A percentile compares a stretch with the other conserved stretches of the same genome.
These are phyloP conservation scores for Candida albicans DNA, from an alignment of 1,139 yeast genomes.

Conservation along the genomic window DNA sequence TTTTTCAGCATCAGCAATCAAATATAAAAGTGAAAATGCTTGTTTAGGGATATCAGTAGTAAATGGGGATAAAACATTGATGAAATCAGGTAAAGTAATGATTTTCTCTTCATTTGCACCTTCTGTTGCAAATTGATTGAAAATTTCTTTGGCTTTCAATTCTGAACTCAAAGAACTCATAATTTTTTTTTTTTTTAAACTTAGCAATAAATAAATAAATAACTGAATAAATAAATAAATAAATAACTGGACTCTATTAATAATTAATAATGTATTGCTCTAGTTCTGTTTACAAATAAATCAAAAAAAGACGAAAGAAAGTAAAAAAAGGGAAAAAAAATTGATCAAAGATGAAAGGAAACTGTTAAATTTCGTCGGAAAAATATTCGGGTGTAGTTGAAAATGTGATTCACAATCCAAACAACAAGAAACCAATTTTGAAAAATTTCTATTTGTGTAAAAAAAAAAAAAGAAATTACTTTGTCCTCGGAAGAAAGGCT, in stretches of 20 bases:
- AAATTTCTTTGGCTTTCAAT: constrained; percentile 39
- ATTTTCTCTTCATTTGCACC: constrained; percentile 23
- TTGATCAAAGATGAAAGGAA: no score
- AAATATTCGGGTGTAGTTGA: no score
- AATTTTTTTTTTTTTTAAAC: neutral
- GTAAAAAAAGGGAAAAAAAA: no score
- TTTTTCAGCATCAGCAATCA: constrained; percentile 60
- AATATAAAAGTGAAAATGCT: constrained; percentile 52
- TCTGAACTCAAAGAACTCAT: constrained; percentile 18
- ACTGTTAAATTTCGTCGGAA: no score
- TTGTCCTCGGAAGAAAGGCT: no score
- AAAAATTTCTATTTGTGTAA: no score
- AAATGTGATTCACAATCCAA: no score
- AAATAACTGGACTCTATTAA: neutral
- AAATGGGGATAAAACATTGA: constrained; percentile 44
- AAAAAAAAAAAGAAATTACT: no score
- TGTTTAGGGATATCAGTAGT: constrained; percentile 42
- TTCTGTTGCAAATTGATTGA: constrained; percentile 39
- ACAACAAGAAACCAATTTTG: no score
- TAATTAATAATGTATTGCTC: neutral
- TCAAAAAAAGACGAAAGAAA: no score
- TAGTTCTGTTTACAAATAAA: no score
- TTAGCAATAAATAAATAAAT: neutral
- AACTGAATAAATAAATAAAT: no score
- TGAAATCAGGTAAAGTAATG: constrained; percentile 37